A percentile compares a stretch with the other conserved stretches of the same genome.
Conservation (phyloP, 2,329 filamentous ascomycete species). For the Stagonosporopsis chrysanthemi region DNA sequence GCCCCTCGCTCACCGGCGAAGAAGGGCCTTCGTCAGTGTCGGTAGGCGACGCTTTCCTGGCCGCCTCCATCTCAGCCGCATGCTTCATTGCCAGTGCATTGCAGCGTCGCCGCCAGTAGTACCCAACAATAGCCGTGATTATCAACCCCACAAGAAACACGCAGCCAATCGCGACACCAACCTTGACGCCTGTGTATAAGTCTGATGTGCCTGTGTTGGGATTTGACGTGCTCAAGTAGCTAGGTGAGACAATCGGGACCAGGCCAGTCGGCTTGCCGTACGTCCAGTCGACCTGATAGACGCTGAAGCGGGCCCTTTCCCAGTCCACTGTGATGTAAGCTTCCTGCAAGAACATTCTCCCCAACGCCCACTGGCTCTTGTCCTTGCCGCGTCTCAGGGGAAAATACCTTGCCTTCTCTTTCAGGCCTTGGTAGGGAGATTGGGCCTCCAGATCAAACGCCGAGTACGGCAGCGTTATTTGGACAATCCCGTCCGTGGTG, state of each 20-base stretch:
- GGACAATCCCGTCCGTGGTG: slow-evolving; percentile 46
- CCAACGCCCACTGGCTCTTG: slow-evolving; percentile 66
- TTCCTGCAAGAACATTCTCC: slow-evolving; percentile 74
- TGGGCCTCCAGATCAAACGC: slow-evolving; percentile 58
- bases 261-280: slow-evolving; percentile 39
- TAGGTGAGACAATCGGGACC: slow-evolving; percentile 43
- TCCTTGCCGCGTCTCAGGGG: slow-evolving; percentile 66
- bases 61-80: slow-evolving; percentile 27
- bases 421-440: slow-evolving; percentile 61
- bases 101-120: slow-evolving; percentile 43
- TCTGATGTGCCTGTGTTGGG: slow-evolving; percentile 8
- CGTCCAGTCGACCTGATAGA: slow-evolving; percentile 51
- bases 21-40: slow-evolving; percentile 34
- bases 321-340: slow-evolving; percentile 62
- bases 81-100: slow-evolving; percentile 36
- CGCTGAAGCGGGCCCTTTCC: slow-evolving; percentile 56
- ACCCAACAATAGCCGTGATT: slow-evolving; percentile 43
- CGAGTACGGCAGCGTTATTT: slow-evolving; percentile 58
- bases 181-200: slow-evolving; percentile 48
- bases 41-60: slow-evolving; percentile 27
- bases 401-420: slow-evolving; percentile 71
- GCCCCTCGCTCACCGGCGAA: slow-evolving; percentile 31
- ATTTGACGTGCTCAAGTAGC: slow-evolving; percentile 25
- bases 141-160: slow-evolving; percentile 45
- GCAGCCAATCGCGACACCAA: slow-evolving; percentile 54